A percentile compares a stretch with the other conserved stretches of the same genome.
Evolutionary conservation across 2,329 filamentous ascomycete genomes (phyloP).

Genomic region (Aspergillus sp.): DNA sequence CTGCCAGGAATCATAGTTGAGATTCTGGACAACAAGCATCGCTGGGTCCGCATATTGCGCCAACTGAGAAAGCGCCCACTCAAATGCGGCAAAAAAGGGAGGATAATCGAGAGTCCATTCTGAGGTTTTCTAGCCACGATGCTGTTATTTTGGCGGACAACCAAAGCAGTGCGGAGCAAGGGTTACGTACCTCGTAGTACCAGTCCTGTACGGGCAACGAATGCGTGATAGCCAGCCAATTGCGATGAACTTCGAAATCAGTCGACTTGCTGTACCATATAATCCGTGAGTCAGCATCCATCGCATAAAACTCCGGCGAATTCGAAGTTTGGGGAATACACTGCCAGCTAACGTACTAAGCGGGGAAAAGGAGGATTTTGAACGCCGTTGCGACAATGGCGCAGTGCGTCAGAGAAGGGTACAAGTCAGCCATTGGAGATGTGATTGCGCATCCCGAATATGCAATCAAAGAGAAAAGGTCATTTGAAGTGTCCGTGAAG

Average conservation of each 20-base stretch:
- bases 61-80: slow-evolving; percentile 83
- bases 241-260: slow-evolving; percentile 97
- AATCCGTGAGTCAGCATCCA: background rate
- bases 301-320: background rate
- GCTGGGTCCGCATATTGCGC: slow-evolving; percentile 74
- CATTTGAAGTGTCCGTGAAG: background rate
- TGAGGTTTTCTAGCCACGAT: slow-evolving; percentile 67
- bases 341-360: slow-evolving; percentile 68
- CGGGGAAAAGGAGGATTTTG: slow-evolving; percentile 88
- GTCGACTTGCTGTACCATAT: slow-evolving; percentile 76
- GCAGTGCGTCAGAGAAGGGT: slow-evolving; percentile 86
- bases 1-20: slow-evolving; percentile 88
- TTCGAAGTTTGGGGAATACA: background rate
- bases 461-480: background rate
- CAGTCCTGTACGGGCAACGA: slow-evolving; percentile 83
- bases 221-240: slow-evolving; percentile 96
- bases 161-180: background rate
- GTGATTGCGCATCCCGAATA: slow-evolving; percentile 23
- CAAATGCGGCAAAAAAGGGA: slow-evolving; percentile 96
- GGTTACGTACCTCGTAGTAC: slow-evolving; percentile 74
- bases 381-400: slow-evolving; percentile 82
- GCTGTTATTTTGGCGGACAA: background rate
- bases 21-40: slow-evolving; percentile 78
- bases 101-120: slow-evolving; percentile 99
- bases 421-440: slow-evolving; percentile 69